Percentiles rank a stretch among this genome's conserved stretches.
Conservation (phyloP, 2,329 filamentous ascomycete species). For the Colletotrichum sp. region DNA sequence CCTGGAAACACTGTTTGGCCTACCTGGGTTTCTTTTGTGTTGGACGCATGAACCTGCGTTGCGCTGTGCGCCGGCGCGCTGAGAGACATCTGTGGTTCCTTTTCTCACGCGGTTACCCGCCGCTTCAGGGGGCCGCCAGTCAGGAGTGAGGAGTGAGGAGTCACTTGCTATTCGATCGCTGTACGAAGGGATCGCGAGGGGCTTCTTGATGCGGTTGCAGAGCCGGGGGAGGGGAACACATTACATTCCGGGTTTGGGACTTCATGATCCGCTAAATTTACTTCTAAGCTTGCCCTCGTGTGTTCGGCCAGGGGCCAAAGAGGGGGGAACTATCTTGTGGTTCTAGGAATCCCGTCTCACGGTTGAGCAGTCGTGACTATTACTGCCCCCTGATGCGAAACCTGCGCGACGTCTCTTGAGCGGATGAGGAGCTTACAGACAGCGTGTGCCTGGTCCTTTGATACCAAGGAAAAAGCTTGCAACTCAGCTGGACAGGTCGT, state of each 20-base stretch:
- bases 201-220: background rate
- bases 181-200: background rate
- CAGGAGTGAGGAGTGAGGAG: background rate
- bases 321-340: background rate
- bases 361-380: background rate
- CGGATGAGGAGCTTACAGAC: background rate
- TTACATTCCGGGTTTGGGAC: fast-evolving
- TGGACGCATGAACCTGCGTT: background rate
- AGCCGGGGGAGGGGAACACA: background rate
- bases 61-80: background rate
- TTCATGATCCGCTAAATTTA: background rate
- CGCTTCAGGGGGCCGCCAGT: background rate
- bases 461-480: background rate
- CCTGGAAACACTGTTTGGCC: background rate
- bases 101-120: background rate
- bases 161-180: background rate
- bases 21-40: background rate
- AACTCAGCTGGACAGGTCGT: background rate
- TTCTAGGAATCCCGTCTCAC: background rate
- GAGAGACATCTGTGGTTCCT: background rate
- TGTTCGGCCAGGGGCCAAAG: background rate
- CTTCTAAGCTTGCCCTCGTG: background rate
- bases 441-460: background rate
- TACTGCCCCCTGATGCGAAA: background rate
- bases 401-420: background rate